Percentiles rank a stretch among this genome's conserved stretches.
phyloP scores from a whole-genome alignment of 306 rosid species.

The Sicyos baderoa region DNA sequence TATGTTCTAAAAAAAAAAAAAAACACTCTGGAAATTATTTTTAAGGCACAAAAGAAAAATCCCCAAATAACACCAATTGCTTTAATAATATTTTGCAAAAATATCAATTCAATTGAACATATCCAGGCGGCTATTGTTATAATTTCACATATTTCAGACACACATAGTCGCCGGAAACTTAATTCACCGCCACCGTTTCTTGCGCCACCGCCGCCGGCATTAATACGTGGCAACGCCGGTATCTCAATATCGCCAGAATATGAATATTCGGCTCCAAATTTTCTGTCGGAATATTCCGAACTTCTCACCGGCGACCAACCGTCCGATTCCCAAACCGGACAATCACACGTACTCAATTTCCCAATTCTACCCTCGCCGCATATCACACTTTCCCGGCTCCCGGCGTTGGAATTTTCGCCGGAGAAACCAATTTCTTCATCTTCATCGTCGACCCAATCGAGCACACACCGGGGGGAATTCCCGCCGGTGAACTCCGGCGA shows the following conservation, averaged over 20 bases:
- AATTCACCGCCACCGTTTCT: background rate
- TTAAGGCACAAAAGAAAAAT: background rate
- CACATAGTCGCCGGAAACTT: background rate
- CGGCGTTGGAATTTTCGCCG: background rate
- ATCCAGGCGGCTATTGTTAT: constrained; percentile 11
- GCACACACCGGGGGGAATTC: constrained; percentile 74
- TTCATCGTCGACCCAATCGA: constrained; percentile 49
- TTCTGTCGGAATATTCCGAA: constrained; percentile 29
- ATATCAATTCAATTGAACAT: constrained; percentile 18
- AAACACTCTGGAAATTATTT: background rate
- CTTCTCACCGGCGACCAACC: constrained; percentile 60
- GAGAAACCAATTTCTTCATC: constrained; percentile 9
- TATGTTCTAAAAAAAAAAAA: too few species aligned
- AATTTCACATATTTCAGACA: background rate
- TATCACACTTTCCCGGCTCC: background rate
- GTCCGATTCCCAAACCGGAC: constrained; percentile 63
- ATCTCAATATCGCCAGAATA: constrained; percentile 13
- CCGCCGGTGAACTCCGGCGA: constrained; percentile 21
- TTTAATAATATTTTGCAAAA: constrained; percentile 10
- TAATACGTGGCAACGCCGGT: constrained; percentile 17
- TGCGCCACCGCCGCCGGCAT: background rate
- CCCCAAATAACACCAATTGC: constrained; percentile 16
- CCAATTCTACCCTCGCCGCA: constrained; percentile 35
- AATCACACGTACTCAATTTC: constrained; percentile 34
- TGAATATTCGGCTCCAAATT: constrained; percentile 25